A percentile compares a stretch with the other conserved stretches of the same genome.
Conservation (phyloP, 495 filamentous ascomycete genomes). For the Hypoxylon fuscum region DNA sequence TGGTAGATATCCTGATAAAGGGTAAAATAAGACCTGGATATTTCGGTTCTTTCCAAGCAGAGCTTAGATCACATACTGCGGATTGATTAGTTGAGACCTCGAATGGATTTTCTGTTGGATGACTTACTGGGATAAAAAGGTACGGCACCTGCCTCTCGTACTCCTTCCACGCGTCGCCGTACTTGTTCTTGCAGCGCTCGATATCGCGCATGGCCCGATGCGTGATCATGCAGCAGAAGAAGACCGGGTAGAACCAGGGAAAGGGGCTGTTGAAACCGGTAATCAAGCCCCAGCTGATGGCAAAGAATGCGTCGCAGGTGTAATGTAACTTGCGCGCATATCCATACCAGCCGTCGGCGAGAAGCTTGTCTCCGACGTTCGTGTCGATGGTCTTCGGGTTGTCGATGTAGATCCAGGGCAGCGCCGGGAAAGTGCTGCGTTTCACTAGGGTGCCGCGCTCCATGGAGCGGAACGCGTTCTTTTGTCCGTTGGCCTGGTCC, state of each 20-base stretch:
- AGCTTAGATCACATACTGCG: conserved; percentile 38
- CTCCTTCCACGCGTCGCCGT: conserved; percentile 90
- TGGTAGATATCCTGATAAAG: conserved; percentile 5
- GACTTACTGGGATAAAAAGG: conserved; percentile 93
- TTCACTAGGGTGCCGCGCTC: conserved; percentile 76
- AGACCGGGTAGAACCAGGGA: conserved; percentile 96
- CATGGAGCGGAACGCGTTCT: conserved; percentile 88
- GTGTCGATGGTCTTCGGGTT: conserved; percentile 90
- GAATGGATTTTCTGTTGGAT: background rate
- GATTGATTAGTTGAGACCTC: conserved; percentile 1
- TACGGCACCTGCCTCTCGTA: conserved; percentile 91
- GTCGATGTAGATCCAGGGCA: conserved; percentile 86
- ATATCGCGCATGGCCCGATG: conserved; percentile 91
- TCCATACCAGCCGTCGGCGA: conserved; percentile 93
- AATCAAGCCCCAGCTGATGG: conserved; percentile 66
- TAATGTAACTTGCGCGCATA: conserved; percentile 96
- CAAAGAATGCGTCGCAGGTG: conserved; percentile 87
- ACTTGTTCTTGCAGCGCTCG: conserved; percentile 82
- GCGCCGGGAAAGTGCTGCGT: conserved; percentile 90
- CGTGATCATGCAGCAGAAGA: conserved; percentile 90
- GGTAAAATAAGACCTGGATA: conserved; percentile 1
- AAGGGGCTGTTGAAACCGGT: conserved; percentile 78
- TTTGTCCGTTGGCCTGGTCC: conserved; percentile 92
- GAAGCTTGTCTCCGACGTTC: conserved; percentile 77
- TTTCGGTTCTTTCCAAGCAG: background rate